Base-by-base conservation (phyloP, 2,329 filamentous ascomycete genomes). In the Pseudomassariella vexata region DNA sequence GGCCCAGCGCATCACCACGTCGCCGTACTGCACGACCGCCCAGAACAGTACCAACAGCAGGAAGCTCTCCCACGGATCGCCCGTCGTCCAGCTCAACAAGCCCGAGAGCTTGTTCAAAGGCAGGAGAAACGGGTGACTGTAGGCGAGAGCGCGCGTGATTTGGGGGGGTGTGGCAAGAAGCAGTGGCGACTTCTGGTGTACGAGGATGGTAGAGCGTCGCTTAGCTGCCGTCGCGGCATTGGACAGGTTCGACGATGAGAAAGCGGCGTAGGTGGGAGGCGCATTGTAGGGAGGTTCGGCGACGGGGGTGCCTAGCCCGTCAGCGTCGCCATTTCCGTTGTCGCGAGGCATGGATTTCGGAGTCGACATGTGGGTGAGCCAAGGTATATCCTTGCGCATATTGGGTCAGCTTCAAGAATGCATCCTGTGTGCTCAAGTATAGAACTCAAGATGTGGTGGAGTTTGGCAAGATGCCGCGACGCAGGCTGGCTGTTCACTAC, bases 51-150 rank as follows among this genome's bases (percentile, higher is more conserved):
- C 80, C 3, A 98, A 72, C 19, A 98, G 59, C 39, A 98, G 67
- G 53, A 96, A 98, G 67, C 89, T 95, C 67, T 96, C 88, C 90
- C 90, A 98, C 0, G 89, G 80, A 55, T 98, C 92, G 23, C 77
- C 84, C 1, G 84, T 89, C 7, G 87, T 95, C 92, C 92, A 98
- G 63, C 85, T 95, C 41, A 98, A 53, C 39, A 98, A 65, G 0
- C 90, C 92, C 3, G 76, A 82, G 11, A 94, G 60, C 52, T 83
- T 85, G 57, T 95, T 96, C 36, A 96, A 66, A 5, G 89, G 88
- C 6, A 95, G 67, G 6, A 98, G 69, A 55, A 95, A 96, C 0
- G 92, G 89, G 55, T 98, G 90, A 42, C 89, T 95, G 57, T 96
- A 95, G 42, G 90, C 90, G 38, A 98, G 72, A 10, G 90, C 89